Evolutionary conservation across 169 alveolate species (phyloP), one percentile per base, ranked within the genome.

Genomic region (Plasmodium reichenowi): DNA sequence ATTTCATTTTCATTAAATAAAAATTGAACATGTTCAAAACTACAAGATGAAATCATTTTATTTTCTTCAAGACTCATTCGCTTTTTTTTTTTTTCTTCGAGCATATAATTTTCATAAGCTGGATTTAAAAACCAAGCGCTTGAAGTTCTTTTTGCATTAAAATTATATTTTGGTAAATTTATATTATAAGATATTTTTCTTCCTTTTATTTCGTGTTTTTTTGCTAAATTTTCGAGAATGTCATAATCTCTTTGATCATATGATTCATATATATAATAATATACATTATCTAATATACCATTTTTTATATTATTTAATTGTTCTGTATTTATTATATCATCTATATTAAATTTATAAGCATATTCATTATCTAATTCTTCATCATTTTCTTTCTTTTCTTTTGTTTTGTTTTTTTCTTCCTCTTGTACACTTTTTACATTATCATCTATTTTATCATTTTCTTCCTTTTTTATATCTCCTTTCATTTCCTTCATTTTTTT

Each of bases 121-220:
- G 90, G 90, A 48, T 80, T 80, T 67, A 68, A 56, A 80, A 80
- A 80, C 90, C 90, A 80, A 3, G 80, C 83, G 47, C 83, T 80
- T 29, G 90, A 80, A 15, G 90, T 80, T 48, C 90, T 80, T 22
- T 80, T 66, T 4, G 54, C 43, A 29, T 80, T 52, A 29, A 80
- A 80, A 47, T 62, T 70, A 2, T 32, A 48, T 62, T 80, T 80
- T 13, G 90, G 90, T 32, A 80, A 80, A 67, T 80, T 80, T 15
- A 67, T 72, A 59, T 80, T 60, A 48, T 80, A 80, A 3, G 20
- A 9, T 80, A 80, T 38, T 56, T 43, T 80, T 50, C 73, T 67
- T 50, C 90, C 90, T 80, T 67, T 80, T 60, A 29, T 80, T 43
- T 68, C 85, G 47, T 80, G 90, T 72, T 80, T 80, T 60, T 80